Evolutionary conservation across 345 rosid species (phyloP).

Genomic region (Citrus unshiu): DNA sequence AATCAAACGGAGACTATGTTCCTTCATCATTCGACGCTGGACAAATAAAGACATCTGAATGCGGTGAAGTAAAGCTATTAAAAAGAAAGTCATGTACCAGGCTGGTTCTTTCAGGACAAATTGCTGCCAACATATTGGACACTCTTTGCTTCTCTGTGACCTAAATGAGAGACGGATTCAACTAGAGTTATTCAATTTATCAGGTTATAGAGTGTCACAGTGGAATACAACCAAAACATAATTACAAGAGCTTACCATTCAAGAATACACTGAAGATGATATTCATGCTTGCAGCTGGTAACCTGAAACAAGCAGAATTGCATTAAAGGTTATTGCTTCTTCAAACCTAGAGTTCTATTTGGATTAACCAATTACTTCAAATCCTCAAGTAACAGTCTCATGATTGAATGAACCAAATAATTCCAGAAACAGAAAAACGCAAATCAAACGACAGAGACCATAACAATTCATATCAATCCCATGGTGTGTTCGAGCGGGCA

Average conservation of each 20-base stretch:
- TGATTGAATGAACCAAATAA: not conserved
- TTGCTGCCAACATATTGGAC: slow-evolving; percentile 88
- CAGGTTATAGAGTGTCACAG: not conserved
- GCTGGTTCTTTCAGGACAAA: slow-evolving; percentile 64
- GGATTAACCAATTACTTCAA: not conserved
- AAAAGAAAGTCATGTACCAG: slow-evolving; percentile 35
- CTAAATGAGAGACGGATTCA: slow-evolving; percentile 34
- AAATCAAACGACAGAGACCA: not conserved
- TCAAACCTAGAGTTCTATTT: not conserved
- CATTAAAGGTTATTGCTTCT: not conserved
- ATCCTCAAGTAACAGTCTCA: too few relatives aligned
- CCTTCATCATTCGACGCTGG: not conserved
- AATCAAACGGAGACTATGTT: not conserved
- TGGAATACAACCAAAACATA: not conserved
- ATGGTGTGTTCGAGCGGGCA: not conserved
- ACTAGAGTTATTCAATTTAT: not conserved
- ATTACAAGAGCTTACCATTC: slow-evolving; percentile 53
- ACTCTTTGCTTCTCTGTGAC: slow-evolving; percentile 95
- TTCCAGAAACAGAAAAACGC: not conserved
- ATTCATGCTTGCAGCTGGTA: slow-evolving; percentile 90
- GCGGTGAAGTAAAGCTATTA: not conserved
- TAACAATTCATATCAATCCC: not conserved
- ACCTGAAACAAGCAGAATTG: slow-evolving; percentile 40
- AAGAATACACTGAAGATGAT: slow-evolving; percentile 92
- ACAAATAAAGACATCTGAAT: not conserved